These are phyloP conservation scores for Penstemon newberryi DNA, from an alignment of 257 asterid genomes.

Conservation along the genomic window DNA sequence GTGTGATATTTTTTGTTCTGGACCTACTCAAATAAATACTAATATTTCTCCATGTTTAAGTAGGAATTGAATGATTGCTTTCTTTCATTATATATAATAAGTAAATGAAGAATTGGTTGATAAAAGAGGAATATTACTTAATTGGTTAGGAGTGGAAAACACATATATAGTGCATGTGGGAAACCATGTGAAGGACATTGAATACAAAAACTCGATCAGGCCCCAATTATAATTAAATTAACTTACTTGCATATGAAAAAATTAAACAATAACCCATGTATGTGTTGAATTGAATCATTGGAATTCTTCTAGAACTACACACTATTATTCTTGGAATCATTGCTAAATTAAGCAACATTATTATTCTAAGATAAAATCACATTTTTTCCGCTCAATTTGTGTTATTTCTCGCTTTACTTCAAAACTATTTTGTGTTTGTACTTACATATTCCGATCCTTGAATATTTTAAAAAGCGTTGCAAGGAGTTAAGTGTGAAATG, in stretches of 20 bases:
- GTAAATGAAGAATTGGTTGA: conserved; percentile 23
- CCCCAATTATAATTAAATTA: background rate
- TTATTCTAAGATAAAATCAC: too few relatives aligned
- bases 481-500: too few relatives aligned
- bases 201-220: background rate
- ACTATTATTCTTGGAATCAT: too few relatives aligned
- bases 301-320: too few relatives aligned
- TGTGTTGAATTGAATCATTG: background rate
- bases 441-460: too few relatives aligned
- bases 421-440: too few relatives aligned
- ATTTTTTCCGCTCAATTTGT: too few relatives aligned
- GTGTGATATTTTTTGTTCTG: too few relatives aligned
- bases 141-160: conserved; percentile 20
- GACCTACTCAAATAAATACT: background rate
- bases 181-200: background rate
- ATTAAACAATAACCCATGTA: background rate
- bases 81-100: too few relatives aligned
- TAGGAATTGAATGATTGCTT: background rate
- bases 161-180: conserved; percentile 43
- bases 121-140: conserved; percentile 17
- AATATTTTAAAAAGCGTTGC: too few relatives aligned
- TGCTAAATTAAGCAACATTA: too few relatives aligned
- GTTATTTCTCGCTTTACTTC: too few relatives aligned
- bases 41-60: conserved; percentile 7
- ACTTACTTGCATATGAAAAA: background rate